phyloP scores from a whole-genome alignment of 148 eudicot species.

The Gaultheria prostrata region DNA sequence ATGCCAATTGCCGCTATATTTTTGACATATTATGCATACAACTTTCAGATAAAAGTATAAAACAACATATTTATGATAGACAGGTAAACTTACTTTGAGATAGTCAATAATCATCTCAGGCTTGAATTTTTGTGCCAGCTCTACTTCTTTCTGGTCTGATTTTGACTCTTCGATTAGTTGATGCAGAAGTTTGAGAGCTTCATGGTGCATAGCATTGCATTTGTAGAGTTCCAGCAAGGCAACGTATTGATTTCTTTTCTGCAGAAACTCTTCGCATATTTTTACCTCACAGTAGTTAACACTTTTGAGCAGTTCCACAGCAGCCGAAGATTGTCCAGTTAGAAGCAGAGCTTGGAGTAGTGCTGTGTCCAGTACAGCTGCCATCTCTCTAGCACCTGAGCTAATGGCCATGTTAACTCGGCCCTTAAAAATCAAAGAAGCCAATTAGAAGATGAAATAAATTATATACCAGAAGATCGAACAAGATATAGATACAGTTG shows the following conservation, averaged over 20 bases:
- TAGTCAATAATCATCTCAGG: slow-evolving; percentile 94
- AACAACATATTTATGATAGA: neutral
- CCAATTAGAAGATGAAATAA: slow-evolving; percentile 16
- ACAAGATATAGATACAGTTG: neutral
- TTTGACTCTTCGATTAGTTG: slow-evolving; percentile 74
- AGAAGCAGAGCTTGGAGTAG: slow-evolving; percentile 83
- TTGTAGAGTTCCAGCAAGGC: slow-evolving; percentile 80
- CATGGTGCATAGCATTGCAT: slow-evolving; percentile 81
- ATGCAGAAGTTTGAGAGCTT: slow-evolving; percentile 84
- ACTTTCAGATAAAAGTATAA: slow-evolving; percentile 1
- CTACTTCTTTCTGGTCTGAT: slow-evolving; percentile 62
- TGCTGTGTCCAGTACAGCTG: slow-evolving; percentile 89
- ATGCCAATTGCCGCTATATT: slow-evolving; percentile 6
- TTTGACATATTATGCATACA: neutral
- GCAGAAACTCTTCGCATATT: slow-evolving; percentile 88
- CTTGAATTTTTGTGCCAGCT: slow-evolving; percentile 70
- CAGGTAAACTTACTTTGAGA: slow-evolving; percentile 61
- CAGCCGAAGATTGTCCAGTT: slow-evolving; percentile 84
- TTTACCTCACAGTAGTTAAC: slow-evolving; percentile 92
- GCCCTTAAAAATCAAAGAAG: slow-evolving; percentile 42
- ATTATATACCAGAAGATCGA: neutral
- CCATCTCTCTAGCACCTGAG: slow-evolving; percentile 90
- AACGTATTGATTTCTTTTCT: slow-evolving; percentile 53
- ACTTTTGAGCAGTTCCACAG: slow-evolving; percentile 77
- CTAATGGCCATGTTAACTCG: slow-evolving; percentile 61